Evolutionary conservation across 257 asterid species (phyloP), one percentile per base, ranked within the genome.

Genomic region (Solanum microdontum): DNA sequence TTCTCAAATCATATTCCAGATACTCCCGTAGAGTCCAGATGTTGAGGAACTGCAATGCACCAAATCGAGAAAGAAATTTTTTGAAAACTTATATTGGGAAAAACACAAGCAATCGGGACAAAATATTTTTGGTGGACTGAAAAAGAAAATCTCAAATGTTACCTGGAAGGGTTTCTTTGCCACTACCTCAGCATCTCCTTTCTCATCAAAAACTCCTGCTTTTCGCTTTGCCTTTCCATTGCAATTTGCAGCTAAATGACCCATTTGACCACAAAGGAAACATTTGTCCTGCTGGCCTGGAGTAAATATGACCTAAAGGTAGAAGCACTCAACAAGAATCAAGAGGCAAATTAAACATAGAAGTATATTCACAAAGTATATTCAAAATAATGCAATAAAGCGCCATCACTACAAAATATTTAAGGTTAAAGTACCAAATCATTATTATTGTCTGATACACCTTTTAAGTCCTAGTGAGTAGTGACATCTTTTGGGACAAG

Each of bases 271-370:
- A 88, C 99, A 97, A 77, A 97, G 87, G 90, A 97, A 97, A 86
- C 99, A 97, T 92, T 97, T 97, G 86, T 94, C 98, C 92, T 94
- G 99, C 87, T 96, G 99, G 51, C 99, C 99, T 55, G 99, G 97
- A 86, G 94, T 93, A 89, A 89, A 97, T 69, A 97, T 95, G 91
- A 97, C 97, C 99, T 97, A 77, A 85, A 86, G 83, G 83, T 87
- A 82, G 69, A 19, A 80, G 26, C 12, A 45, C 32, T 28, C 69
- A 82, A 9, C 66, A 26, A 80, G 21, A 80, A 43, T 30, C 69
- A 48, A 48, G 43, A 48, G 11, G 30, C 43, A 48, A 48, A 28
- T 19, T 19, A 82, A 82, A 6, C 40, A 80, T 9, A 80, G 26
- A 80, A 28, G 43, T 80, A 80, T 80, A 26, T 26, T 43, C 39